Evolutionary conservation across 768 basidiomycete species (phyloP).

Genomic region (Imleria badia): DNA sequence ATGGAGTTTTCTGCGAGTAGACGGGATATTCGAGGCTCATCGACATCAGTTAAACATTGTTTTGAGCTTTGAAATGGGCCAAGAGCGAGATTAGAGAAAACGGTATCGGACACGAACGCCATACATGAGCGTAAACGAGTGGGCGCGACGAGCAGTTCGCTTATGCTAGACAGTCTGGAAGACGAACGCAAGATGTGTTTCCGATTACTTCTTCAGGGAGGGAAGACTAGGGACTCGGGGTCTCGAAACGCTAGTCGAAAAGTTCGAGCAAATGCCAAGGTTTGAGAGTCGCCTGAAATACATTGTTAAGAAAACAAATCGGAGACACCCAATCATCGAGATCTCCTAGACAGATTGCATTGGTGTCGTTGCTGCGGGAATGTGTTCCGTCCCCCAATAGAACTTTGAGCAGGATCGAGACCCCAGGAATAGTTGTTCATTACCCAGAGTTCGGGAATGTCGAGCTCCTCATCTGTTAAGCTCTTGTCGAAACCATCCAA

Average conservation of each 20-base stretch:
- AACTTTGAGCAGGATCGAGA: not conserved
- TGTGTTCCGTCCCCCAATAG: too few species aligned
- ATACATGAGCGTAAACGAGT: not conserved
- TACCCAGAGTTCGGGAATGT: not conserved
- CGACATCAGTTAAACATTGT: not conserved
- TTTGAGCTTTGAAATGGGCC: not conserved
- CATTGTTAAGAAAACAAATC: too few species aligned
- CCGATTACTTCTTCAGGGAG: not conserved
- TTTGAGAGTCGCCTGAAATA: too few species aligned
- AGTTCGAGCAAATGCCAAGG: not conserved
- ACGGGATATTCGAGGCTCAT: not conserved
- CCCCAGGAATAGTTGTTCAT: too few species aligned
- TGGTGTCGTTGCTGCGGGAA: not conserved
- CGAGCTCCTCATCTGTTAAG: too few species aligned
- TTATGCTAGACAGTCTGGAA: not conserved
- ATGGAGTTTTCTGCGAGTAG: slow-evolving; percentile 7
- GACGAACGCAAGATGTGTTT: not conserved
- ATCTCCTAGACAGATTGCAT: not conserved
- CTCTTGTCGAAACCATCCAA: not conserved
- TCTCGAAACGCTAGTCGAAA: not conserved
- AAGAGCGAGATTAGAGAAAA: not conserved
- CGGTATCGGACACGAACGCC: not conserved
- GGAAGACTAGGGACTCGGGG: not conserved
- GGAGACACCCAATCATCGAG: not conserved
- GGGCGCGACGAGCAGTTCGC: not conserved